phyloP scores from a whole-genome alignment of 495 filamentous ascomycete genomes.

The Tuber microsphaerosporum region DNA sequence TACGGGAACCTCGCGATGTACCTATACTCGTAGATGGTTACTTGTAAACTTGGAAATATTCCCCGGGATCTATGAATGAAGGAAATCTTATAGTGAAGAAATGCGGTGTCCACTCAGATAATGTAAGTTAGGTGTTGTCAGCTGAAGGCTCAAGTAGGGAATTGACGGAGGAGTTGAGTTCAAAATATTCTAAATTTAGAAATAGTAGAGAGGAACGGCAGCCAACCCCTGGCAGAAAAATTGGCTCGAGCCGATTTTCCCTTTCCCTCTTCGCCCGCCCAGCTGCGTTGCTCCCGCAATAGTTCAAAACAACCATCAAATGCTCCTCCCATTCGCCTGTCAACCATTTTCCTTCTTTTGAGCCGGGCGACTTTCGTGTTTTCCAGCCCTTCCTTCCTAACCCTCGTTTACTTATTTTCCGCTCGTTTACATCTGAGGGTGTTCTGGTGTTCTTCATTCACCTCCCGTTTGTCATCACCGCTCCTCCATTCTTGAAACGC shows the following conservation, averaged over 20 bases:
- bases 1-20: neutral
- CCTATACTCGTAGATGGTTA: neutral
- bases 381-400: slow-evolving; percentile 15
- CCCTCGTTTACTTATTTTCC: slow-evolving; percentile 18
- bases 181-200: slow-evolving; percentile 1
- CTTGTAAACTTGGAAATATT: neutral
- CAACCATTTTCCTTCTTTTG: slow-evolving; percentile 8
- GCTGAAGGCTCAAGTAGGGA: neutral
- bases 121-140: neutral
- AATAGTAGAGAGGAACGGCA: neutral
- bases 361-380: neutral
- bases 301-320: slow-evolving; percentile 10
- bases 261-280: slow-evolving; percentile 17
- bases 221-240: slow-evolving; percentile 26
- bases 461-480: slow-evolving; percentile 16
- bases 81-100: neutral
- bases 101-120: neutral
- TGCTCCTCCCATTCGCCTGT: slow-evolving; percentile 15
- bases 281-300: slow-evolving; percentile 15
- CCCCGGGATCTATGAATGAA: neutral
- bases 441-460: slow-evolving; percentile 26
- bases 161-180: neutral
- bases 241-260: slow-evolving; percentile 24
- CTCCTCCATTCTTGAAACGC: slow-evolving; percentile 19
- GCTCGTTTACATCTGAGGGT: slow-evolving; percentile 12